Percentiles rank a stretch among this genome's conserved stretches.
Conservation (phyloP, 352 stramenopile genomes). For the Phytopythium cucurbitacearum region DNA sequence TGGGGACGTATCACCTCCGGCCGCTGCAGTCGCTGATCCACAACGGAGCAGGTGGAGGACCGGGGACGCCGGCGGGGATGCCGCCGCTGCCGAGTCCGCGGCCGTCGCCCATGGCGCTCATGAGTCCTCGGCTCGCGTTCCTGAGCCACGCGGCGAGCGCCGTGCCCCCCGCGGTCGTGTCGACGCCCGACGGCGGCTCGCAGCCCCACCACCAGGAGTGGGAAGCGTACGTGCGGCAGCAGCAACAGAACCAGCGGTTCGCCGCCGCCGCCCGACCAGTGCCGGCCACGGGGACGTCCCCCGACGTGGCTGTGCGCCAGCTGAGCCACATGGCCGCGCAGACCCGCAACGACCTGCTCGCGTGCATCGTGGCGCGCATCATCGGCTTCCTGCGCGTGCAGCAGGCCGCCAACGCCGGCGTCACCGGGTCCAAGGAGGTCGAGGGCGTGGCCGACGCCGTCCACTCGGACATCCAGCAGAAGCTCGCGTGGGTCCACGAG, state of each 20-base stretch:
- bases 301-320: constrained; percentile 55
- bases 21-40: constrained; percentile 33
- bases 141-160: constrained; percentile 7
- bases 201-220: constrained; percentile 24
- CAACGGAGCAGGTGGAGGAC: not conserved
- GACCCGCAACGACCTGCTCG: constrained; percentile 56
- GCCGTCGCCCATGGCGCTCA: constrained; percentile 7
- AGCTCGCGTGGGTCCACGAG: constrained; percentile 52
- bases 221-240: constrained; percentile 23
- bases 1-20: constrained; percentile 36
- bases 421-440: constrained; percentile 31
- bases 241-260: constrained; percentile 17
- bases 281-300: constrained; percentile 6
- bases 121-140: constrained; percentile 14
- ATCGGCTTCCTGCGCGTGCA: constrained; percentile 62
- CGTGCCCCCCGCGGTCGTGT: constrained; percentile 1
- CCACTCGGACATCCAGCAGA: constrained; percentile 56
- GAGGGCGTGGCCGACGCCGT: constrained; percentile 47
- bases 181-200: constrained; percentile 12
- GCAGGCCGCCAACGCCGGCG: constrained; percentile 35
- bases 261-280: not conserved
- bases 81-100: constrained; percentile 3
- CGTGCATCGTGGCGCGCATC: constrained; percentile 62
- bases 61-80: constrained; percentile 1
- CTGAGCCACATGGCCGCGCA: constrained; percentile 55